Evolutionary conservation across 2,329 filamentous ascomycete genomes (phyloP), one percentile per base, ranked within the genome.

Genomic region (Alternaria burnsii): DNA sequence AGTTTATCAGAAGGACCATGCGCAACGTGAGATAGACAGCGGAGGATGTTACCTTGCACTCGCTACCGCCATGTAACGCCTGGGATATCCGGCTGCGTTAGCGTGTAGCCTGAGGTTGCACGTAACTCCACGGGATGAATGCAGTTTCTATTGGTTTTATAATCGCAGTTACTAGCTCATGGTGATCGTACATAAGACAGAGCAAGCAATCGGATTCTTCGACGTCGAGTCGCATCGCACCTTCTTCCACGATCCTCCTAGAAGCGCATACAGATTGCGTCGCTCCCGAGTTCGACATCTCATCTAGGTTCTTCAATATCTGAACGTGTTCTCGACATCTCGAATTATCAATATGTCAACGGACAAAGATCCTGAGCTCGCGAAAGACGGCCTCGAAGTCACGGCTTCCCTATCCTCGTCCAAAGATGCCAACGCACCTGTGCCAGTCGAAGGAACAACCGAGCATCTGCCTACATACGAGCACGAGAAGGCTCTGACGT

Each of bases 401-500:
- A 69, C 70, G 0, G 67, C 71, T 16, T 76, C 74, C 1, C 55
- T 61, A 8, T 67, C 70, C 3, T 78, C 76, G 2, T 69, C 68
- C 52, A 68, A 67, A 43, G 66, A 71, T 47, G 66, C 47, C 53
- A 50, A 58, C 34, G 66, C 62, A 22, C 72, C 73, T 5, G 46
- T 66, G 5, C 70, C 69, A 0, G 50, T 71, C 44, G 72, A 73
- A 58, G 75, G 74, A 55, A 67, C 73, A 41, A 73, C 70, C 3
- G 62, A 76, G 16, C 76, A 77, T 53, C 67, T 77, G 3, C 76
- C 74, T 11, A 73, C 65, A 8, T 78, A 70, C 54, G 75, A 78
- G 59, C 75, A 78, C 51, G 78, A 80, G 52, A 73, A 71, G 51
- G 61, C 65, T 2, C 76, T 88, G 14, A 83, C 85, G 53, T 82